phyloP scores from a whole-genome alignment of 768 basidiomycete genomes.

The Russula sp. region DNA sequence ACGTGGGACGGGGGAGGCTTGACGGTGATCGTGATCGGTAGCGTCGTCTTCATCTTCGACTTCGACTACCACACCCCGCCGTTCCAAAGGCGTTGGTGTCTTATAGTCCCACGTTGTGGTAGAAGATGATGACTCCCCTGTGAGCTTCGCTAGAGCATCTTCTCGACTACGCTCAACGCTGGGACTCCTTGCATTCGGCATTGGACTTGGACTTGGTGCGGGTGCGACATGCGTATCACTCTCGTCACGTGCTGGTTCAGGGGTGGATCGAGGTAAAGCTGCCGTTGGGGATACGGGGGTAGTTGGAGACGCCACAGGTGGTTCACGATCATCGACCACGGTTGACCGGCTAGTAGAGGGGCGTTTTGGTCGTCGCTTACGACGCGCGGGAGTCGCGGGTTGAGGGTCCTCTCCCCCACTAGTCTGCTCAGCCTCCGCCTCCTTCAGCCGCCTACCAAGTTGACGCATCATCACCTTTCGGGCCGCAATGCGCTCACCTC shows the following conservation, averaged over 20 bases:
- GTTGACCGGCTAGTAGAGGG: constrained; percentile 20
- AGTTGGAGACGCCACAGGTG: constrained; percentile 22
- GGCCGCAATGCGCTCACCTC: constrained; percentile 69
- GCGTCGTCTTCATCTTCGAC: constrained; percentile 22
- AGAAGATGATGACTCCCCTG: constrained; percentile 7
- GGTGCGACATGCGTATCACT: constrained; percentile 1
- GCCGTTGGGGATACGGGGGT: constrained; percentile 19
- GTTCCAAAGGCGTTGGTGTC: constrained; percentile 15
- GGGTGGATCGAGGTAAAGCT: constrained; percentile 10
- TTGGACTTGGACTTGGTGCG: constrained; percentile 18
- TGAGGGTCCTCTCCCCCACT: constrained; percentile 50
- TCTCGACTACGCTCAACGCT: constrained; percentile 22
- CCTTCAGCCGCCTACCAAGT: constrained; percentile 50
- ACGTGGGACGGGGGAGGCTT: constrained; percentile 33
- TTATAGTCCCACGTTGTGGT: constrained; percentile 14
- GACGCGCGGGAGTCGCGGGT: constrained; percentile 12
- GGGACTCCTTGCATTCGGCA: constrained; percentile 18
- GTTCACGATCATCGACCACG: constrained; percentile 29
- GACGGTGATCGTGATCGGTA: constrained; percentile 22
- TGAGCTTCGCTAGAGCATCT: constrained; percentile 19
- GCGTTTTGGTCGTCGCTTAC: constrained; percentile 20
- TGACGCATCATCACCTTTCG: constrained; percentile 60
- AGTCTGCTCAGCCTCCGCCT: constrained; percentile 54
- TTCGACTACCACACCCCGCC: constrained; percentile 20
- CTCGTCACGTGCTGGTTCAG: constrained; percentile 15